Conservation (phyloP, 768 basidiomycete genomes). For the Paxillus rubicundulus region DNA sequence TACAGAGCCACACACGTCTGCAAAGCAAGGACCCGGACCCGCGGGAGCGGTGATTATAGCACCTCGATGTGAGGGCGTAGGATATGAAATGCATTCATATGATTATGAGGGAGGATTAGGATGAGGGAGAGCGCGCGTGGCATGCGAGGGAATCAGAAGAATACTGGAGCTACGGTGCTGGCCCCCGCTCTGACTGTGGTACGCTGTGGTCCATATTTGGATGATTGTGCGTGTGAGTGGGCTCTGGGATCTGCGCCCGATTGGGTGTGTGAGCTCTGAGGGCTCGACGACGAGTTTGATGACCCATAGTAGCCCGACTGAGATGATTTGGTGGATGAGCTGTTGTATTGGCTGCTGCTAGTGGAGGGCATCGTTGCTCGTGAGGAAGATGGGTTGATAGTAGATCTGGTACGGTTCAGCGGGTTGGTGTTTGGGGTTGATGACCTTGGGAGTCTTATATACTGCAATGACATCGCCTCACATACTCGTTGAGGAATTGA, state of each 20-base stretch:
- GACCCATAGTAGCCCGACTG: slow-evolving; percentile 13
- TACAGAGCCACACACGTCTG: neutral
- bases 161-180: slow-evolving; percentile 50
- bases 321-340: slow-evolving; percentile 11
- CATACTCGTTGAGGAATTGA: slow-evolving; percentile 14
- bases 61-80: slow-evolving; percentile 1
- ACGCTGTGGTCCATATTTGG: slow-evolving; percentile 21
- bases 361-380: neutral
- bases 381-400: neutral
- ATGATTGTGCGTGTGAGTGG: slow-evolving; percentile 24
- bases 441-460: slow-evolving; percentile 25
- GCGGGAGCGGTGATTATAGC: slow-evolving; percentile 4
- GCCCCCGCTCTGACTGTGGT: slow-evolving; percentile 50
- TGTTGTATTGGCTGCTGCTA: slow-evolving; percentile 29
- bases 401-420: neutral
- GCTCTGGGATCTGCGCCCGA: slow-evolving; percentile 18
- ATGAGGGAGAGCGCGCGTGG: too few relatives aligned
- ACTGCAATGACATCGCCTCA: slow-evolving; percentile 27
- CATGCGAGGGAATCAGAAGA: slow-evolving; percentile 63
- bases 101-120: neutral
- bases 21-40: slow-evolving; percentile 4
- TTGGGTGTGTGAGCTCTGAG: slow-evolving; percentile 17
- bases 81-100: neutral
- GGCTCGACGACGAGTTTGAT: slow-evolving; percentile 19
- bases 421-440: slow-evolving; percentile 3